Evolutionary conservation across 305 asterid species (phyloP).

Genomic region (Fraxinus dipetala): DNA sequence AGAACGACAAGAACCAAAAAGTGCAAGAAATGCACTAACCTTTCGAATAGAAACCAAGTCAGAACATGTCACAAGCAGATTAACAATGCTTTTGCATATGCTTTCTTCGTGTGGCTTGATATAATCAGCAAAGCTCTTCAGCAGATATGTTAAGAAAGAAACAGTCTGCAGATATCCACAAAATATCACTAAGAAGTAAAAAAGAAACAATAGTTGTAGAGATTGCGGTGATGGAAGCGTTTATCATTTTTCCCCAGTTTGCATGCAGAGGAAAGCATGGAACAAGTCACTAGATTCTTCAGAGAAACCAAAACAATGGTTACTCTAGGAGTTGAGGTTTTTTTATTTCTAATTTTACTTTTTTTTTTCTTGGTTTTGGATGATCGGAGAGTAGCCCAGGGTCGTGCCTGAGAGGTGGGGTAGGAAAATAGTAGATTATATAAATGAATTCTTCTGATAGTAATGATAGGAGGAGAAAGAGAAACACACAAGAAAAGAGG

Average conservation of each 20-base stretch:
- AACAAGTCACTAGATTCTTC: neutral
- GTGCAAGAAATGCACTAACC: constrained; percentile 42
- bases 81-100: constrained; percentile 97
- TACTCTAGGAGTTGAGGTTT: neutral
- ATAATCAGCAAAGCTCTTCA: constrained; percentile 90
- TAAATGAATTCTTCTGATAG: neutral
- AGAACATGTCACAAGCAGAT: constrained; percentile 96
- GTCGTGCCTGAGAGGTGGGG: neutral
- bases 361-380: neutral
- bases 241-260: neutral
- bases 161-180: constrained; percentile 67
- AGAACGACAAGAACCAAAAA: constrained; percentile 6
- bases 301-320: neutral
- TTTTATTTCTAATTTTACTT: neutral
- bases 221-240: neutral
- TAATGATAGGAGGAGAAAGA: neutral
- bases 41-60: constrained; percentile 93
- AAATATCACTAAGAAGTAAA: constrained; percentile 14
- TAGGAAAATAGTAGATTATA: neutral
- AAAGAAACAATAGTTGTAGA: neutral
- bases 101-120: constrained; percentile 96
- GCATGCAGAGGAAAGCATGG: neutral
- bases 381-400: neutral
- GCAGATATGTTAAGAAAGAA: constrained; percentile 91
- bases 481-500: neutral